These are phyloP conservation scores for Colletotrichum magnum DNA, from an alignment of 2,329 filamentous ascomycete genomes.

Conservation along the genomic window DNA sequence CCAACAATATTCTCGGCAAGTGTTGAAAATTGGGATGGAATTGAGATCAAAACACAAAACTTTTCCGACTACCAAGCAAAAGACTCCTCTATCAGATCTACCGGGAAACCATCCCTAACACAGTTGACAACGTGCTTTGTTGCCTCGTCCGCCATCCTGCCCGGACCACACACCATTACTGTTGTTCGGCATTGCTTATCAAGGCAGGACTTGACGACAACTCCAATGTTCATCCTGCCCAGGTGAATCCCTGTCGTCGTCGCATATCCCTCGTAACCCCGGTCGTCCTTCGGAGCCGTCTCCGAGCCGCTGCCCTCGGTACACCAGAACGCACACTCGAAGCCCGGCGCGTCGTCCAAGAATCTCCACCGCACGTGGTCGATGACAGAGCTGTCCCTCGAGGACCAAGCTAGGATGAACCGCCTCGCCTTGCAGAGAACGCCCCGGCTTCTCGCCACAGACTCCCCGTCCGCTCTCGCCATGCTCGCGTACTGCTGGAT, in stretches of 20 bases:
- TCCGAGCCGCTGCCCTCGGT: constrained; percentile 44
- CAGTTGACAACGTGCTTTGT: constrained; percentile 43
- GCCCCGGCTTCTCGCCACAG: not conserved
- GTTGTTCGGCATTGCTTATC: constrained; percentile 7
- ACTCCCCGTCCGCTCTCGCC: not conserved
- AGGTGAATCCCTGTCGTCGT: constrained; percentile 15
- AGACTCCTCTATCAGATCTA: constrained; percentile 46
- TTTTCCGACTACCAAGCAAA: constrained; percentile 44
- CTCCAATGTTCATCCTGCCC: constrained; percentile 42
- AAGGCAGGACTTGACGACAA: constrained; percentile 36
- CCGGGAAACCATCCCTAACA: constrained; percentile 32
- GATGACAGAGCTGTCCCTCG: constrained; percentile 42
- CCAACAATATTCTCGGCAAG: too few species aligned
- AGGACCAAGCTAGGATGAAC: constrained; percentile 46
- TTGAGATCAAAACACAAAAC: not conserved
- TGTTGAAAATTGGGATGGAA: not conserved
- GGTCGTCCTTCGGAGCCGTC: constrained; percentile 39
- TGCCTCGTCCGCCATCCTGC: constrained; percentile 49
- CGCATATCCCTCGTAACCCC: not conserved
- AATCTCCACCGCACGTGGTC: constrained; percentile 33
- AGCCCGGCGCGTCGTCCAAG: constrained; percentile 7
- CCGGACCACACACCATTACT: constrained; percentile 47
- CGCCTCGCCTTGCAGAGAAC: constrained; percentile 10
- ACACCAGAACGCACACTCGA: constrained; percentile 42
- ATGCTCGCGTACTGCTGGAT: constrained; percentile 35